phyloP scores from a whole-genome alignment of 768 basidiomycete species.

The Coprinopsis marcescibilis region DNA sequence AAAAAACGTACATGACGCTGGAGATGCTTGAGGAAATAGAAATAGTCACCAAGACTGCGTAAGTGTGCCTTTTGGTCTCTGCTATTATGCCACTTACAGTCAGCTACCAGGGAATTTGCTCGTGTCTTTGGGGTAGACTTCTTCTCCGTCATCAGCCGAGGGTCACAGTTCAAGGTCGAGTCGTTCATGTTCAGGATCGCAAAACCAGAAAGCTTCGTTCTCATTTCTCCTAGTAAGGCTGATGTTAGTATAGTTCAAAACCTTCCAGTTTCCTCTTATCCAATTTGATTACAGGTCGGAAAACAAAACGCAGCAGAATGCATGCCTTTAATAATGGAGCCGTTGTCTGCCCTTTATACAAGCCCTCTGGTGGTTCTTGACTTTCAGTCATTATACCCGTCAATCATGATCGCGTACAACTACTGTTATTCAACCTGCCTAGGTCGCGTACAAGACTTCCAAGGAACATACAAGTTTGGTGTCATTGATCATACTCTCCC shows the following conservation, averaged over 20 bases:
- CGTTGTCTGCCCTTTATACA: constrained; percentile 86
- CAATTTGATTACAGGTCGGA: constrained; percentile 61
- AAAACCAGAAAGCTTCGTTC: constrained; percentile 89
- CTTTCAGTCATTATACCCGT: constrained; percentile 95
- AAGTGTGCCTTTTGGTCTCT: constrained; percentile 21
- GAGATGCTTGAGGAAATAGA: constrained; percentile 81
- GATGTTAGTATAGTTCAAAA: constrained; percentile 48
- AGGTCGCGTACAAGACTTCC: constrained; percentile 81
- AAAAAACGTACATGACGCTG: constrained; percentile 62
- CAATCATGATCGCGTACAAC: constrained; percentile 98
- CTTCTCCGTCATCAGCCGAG: constrained; percentile 88
- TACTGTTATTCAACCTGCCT: constrained; percentile 96
- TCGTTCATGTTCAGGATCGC: constrained; percentile 97
- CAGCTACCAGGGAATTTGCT: constrained; percentile 81
- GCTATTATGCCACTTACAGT: not conserved
- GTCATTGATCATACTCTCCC: constrained; percentile 68
- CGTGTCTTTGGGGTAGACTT: constrained; percentile 98
- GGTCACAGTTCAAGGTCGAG: constrained; percentile 98
- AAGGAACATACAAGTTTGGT: constrained; percentile 85
- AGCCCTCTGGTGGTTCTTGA: constrained; percentile 92
- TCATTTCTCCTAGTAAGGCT: constrained; percentile 82
- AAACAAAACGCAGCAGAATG: constrained; percentile 95
- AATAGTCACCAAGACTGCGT: constrained; percentile 88
- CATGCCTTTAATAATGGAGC: constrained; percentile 94
- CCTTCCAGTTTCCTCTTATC: not conserved